Conservation (phyloP, 345 rosid species). For the Physaria fendleri region DNA sequence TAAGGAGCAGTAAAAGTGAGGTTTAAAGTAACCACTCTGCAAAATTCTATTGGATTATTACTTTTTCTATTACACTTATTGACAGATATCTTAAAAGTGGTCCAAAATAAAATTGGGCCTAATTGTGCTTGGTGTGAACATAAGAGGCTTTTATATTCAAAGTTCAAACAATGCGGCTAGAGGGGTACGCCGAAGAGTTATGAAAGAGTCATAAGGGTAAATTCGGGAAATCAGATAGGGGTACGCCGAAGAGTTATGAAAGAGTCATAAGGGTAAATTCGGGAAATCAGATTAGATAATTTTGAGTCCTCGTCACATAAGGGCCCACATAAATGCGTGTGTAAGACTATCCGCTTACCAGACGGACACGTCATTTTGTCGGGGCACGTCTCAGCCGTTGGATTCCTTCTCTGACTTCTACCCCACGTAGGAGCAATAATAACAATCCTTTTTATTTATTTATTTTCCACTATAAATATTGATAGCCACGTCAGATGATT, state of each 20-base stretch:
- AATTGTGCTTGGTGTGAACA: no score
- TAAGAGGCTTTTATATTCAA: not conserved
- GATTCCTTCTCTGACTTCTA: conserved; percentile 19
- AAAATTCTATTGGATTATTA: not conserved
- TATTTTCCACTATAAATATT: conserved; percentile 10
- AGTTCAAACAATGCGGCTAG: conserved; percentile 21
- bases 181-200: not conserved
- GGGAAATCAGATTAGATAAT: not conserved
- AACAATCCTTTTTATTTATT: not conserved
- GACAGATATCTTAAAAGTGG: no score
- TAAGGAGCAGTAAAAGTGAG: conserved; percentile 1
- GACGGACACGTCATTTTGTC: conserved; percentile 35
- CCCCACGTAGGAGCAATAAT: conserved; percentile 23
- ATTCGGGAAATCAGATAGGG: not conserved
- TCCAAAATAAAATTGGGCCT: not conserved
- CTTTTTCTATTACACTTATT: not conserved
- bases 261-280: conserved; percentile 1
- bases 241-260: not conserved
- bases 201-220: conserved; percentile 12
- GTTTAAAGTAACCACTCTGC: not conserved
- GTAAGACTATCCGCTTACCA: conserved; percentile 27
- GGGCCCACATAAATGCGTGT: conserved; percentile 24
- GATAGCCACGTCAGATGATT: conserved; percentile 27
- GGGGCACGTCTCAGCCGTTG: conserved; percentile 23
- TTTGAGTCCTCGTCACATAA: conserved; percentile 22